Evolutionary conservation across 805 yeast genomes (phyloP).

Genomic region (Candida rishiriensis): DNA sequence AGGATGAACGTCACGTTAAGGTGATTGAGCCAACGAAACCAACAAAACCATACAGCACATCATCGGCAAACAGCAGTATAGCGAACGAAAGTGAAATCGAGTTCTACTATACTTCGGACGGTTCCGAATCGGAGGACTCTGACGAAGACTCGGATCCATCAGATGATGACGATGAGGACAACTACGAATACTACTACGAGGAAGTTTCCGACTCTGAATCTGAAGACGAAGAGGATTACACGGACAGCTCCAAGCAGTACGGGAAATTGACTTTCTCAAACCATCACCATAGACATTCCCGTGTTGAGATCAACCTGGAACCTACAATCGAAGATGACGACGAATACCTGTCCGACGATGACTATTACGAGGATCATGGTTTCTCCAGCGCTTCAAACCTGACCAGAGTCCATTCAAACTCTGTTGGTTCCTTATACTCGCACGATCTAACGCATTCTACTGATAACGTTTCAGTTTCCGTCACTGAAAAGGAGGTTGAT

Average conservation of each 20-base stretch:
- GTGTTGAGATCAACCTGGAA: not conserved
- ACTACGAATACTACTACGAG: conserved; percentile 16
- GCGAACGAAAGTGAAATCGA: conserved; percentile 3
- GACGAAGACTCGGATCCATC: conserved; percentile 23
- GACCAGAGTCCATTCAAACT: conserved; percentile 4
- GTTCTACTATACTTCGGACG: conserved; percentile 19
- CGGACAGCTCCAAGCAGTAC: too few relatives aligned
- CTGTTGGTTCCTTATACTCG: not conserved
- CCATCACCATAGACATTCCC: too few relatives aligned
- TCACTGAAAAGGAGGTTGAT: conserved; percentile 3
- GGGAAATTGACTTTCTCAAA: too few relatives aligned
- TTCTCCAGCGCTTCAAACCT: conserved; percentile 7
- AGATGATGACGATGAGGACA: conserved; percentile 19
- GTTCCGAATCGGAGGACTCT: conserved; percentile 26
- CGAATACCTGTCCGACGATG: conserved; percentile 10
- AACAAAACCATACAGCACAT: not conserved
- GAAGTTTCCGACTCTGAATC: conserved; percentile 13
- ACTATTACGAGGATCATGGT: conserved; percentile 3
- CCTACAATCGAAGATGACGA: not conserved
- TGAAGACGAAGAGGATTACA: conserved; percentile 2
- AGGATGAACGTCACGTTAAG: conserved; percentile 12
- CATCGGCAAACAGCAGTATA: conserved; percentile 14
- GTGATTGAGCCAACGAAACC: conserved; percentile 14
- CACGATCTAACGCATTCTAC: not conserved
- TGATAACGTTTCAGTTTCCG: conserved; percentile 4